These are phyloP conservation scores for Sclerospora graminicola DNA, from an alignment of 352 stramenopile species.

Conservation along the genomic window DNA sequence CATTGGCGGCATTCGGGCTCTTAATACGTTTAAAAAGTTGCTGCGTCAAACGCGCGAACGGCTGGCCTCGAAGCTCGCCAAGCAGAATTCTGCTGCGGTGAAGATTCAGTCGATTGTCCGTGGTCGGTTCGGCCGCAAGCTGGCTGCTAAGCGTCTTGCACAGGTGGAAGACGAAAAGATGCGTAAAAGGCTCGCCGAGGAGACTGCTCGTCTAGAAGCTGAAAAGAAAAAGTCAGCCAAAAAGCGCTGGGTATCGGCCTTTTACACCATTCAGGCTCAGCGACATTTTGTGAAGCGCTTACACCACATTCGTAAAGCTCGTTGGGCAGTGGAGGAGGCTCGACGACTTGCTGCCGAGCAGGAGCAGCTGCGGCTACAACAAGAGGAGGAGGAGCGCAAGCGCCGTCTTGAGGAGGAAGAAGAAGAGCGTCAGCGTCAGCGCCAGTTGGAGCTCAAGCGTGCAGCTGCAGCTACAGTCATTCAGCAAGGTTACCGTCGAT, in stretches of 20 bases:
- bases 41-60: constrained; percentile 40
- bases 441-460: constrained; percentile 41
- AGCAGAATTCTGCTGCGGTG: constrained; percentile 45
- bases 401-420: constrained; percentile 45
- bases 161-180: constrained; percentile 70
- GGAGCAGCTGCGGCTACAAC: constrained; percentile 42
- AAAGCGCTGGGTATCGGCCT: constrained; percentile 66
- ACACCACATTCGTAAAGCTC: constrained; percentile 70
- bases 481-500: constrained; percentile 60
- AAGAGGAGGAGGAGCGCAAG: constrained; percentile 60
- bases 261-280: constrained; percentile 58
- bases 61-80: constrained; percentile 25
- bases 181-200: constrained; percentile 61
- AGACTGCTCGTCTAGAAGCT: constrained; percentile 46
- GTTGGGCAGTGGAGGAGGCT: constrained; percentile 69
- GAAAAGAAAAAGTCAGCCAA: constrained; percentile 75
- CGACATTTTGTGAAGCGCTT: constrained; percentile 74
- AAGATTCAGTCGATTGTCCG: constrained; percentile 79
- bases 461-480: constrained; percentile 47
- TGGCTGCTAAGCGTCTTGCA: constrained; percentile 43
- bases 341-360: constrained; percentile 63
- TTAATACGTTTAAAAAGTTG: constrained; percentile 63
- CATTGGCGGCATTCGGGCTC: constrained; percentile 48
- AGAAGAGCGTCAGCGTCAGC: constrained; percentile 57
- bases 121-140: constrained; percentile 72